Conservation (phyloP, 2,329 filamentous ascomycete species). For the Fusarium foetens region DNA sequence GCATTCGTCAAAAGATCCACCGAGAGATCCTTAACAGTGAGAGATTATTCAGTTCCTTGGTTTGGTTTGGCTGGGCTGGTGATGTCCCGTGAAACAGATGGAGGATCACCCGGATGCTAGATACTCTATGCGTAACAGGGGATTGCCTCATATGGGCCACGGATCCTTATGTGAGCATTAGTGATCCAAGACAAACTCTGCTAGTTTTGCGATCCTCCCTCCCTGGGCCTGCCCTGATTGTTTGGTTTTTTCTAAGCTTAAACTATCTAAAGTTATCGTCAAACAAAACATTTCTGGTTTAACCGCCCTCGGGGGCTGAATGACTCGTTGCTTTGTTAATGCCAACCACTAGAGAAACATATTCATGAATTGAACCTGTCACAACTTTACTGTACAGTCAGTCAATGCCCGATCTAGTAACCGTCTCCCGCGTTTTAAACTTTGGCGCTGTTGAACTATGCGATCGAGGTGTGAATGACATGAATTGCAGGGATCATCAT, state of each 20-base stretch:
- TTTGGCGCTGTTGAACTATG: neutral
- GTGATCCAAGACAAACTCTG: slow-evolving; percentile 14
- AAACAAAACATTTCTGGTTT: slow-evolving; percentile 8
- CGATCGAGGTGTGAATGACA: neutral
- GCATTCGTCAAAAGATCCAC: neutral
- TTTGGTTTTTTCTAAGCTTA: slow-evolving; percentile 13
- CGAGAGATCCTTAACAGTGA: slow-evolving; percentile 1
- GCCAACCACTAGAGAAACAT: neutral
- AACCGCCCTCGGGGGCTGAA: neutral
- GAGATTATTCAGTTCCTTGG: neutral
- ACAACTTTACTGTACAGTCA: neutral
- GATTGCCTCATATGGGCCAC: slow-evolving; percentile 19
- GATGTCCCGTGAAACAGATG: slow-evolving; percentile 8
- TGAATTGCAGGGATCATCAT: slow-evolving; percentile 2
- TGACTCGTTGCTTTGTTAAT: slow-evolving; percentile 2
- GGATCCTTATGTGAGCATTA: slow-evolving; percentile 41
- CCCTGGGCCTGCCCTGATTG: neutral
- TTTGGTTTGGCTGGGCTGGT: neutral
- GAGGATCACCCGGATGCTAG: neutral
- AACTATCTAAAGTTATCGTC: slow-evolving; percentile 1
- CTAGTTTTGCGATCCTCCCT: neutral
- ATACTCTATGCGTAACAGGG: slow-evolving; percentile 15
- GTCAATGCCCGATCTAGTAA: slow-evolving; percentile 3
- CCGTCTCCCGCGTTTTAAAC: slow-evolving; percentile 15
- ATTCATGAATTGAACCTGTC: neutral